Evolutionary conservation across 108 stramenopile genomes (phyloP), one percentile per base, ranked within the genome.

Genomic region (Pseudonitzschia multiseries): DNA sequence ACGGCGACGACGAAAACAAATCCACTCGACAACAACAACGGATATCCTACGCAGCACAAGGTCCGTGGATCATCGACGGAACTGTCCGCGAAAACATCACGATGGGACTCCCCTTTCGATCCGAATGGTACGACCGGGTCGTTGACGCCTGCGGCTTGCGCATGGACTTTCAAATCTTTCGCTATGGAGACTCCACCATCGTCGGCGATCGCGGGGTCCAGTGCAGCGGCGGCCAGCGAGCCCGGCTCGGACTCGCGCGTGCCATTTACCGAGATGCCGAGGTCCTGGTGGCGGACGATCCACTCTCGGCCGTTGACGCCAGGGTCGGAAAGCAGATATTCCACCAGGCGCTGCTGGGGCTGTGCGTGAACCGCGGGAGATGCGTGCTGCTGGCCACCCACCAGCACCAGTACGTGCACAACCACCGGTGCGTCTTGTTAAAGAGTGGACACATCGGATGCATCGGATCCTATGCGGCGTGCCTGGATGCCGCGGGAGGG

Each of bases 171-270:
- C 57, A 56, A 28, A 75, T 86, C 20, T 75, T 94, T 18, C 84
- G 81, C 10, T 76, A 91, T 56, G 96, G 95, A 2, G 94, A 96
- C 62, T 52, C 72, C 17, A 96, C 97, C 8, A 85, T 95, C 24
- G 89, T 98, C 22, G 97, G 97, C 9, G 96, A 98, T 61, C 79
- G 96, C 13, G 97, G 97, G 13, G 95, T 98, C 2, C 95, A 97
- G 57, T 76, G 92, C 18, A 84, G 81, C 59, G 99, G 99, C 8
- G 99, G 99, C 0, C 98, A 99, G 84, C 82, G 92, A 28, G 95
- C 96, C 12, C 79, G 95, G 22, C 91, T 96, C 43, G 91, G 89
- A 14, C 73, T 96, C 56, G 95, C 95, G 0, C 79, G 89, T 27
- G 88, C 84, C 9, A 53, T 85, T 21, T 89, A 86, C 59, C 78